phyloP scores from a whole-genome alignment of 2,329 filamentous ascomycete genomes.

The Cladorrhinum sp. region DNA sequence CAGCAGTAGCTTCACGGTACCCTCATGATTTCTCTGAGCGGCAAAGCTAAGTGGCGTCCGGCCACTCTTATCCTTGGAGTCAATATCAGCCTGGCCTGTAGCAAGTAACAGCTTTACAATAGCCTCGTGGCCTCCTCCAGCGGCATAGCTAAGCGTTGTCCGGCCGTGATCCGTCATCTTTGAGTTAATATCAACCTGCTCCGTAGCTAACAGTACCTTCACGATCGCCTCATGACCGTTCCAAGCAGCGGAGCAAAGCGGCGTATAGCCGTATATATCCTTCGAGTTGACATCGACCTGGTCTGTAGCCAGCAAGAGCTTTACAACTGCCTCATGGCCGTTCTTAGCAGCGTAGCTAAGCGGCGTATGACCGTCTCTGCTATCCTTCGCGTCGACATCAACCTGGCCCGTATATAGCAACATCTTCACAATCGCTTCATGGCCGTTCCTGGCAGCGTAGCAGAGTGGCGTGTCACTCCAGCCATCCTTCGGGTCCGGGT shows the following conservation, averaged over 20 bases:
- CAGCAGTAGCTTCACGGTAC: neutral
- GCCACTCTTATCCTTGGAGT: neutral
- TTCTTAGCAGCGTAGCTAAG: neutral
- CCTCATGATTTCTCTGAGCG: neutral
- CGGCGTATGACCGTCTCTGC: neutral
- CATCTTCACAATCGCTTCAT: neutral
- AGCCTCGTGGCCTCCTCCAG: neutral
- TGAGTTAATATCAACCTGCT: constrained; percentile 4
- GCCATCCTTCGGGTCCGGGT: neutral
- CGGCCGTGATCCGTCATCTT: neutral
- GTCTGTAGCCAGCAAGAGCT: neutral
- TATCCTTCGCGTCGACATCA: neutral
- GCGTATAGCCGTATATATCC: constrained; percentile 5
- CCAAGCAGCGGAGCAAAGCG: constrained; percentile 1
- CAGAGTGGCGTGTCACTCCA: constrained; percentile 1
- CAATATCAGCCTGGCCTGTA: neutral
- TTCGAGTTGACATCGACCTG: constrained; percentile 2
- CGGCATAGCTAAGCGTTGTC: constrained; percentile 2
- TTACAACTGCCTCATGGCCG: neutral
- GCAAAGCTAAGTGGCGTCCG: constrained; percentile 4
- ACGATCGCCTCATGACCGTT: neutral
- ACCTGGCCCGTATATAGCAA: neutral
- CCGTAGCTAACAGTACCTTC: constrained; percentile 1
- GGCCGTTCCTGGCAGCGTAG: neutral
- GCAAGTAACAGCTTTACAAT: constrained; percentile 1